Evolutionary conservation across 2,329 filamentous ascomycete genomes (phyloP), one percentile per base, ranked within the genome.

Genomic region (Metarhizium robertsii): DNA sequence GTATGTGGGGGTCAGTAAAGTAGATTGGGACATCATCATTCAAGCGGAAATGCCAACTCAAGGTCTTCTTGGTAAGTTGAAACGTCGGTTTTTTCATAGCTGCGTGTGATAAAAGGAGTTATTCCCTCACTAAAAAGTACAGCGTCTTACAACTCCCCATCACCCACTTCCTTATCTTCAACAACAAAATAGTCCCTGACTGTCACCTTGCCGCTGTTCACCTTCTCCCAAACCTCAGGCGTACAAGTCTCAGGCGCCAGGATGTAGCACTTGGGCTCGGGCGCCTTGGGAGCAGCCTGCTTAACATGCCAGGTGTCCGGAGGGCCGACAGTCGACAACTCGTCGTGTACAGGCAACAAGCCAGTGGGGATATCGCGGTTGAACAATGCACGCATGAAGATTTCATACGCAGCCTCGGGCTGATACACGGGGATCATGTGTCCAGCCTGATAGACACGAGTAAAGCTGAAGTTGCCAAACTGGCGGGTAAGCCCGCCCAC

Each of bases 401-500:
- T 70, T 58, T 77, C 75, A 55, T 83, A 75, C 1, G 79, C 72
- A 1, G 80, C 79, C 58, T 76, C 71, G 4, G 82, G 83, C 68
- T 84, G 81, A 62, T 81, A 83, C 42, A 75, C 77, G 0, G 81
- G 80, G 0, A 84, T 76, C 61, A 81, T 76, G 64, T 87, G 85
- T 2, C 85, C 84, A 10, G 84, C 76, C 62, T 87, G 79, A 65
- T 83, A 87, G 43, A 87, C 77, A 2, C 85, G 76, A 32, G 79
- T 81, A 67, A 87, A 87, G 43, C 78, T 81, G 58, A 86, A 79
- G 63, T 91, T 91, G 10, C 86, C 88, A 61, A 82, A 85, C 67
- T 92, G 88, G 5, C 88, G 80, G 0, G 89, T 87, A 56, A 83
- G 79, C 20, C 88, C 88, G 46, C 79, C 85, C 63, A 83, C 80